These are phyloP conservation scores for Alternaria arborescens DNA, from an alignment of 2,329 filamentous ascomycete genomes.

Conservation along the genomic window DNA sequence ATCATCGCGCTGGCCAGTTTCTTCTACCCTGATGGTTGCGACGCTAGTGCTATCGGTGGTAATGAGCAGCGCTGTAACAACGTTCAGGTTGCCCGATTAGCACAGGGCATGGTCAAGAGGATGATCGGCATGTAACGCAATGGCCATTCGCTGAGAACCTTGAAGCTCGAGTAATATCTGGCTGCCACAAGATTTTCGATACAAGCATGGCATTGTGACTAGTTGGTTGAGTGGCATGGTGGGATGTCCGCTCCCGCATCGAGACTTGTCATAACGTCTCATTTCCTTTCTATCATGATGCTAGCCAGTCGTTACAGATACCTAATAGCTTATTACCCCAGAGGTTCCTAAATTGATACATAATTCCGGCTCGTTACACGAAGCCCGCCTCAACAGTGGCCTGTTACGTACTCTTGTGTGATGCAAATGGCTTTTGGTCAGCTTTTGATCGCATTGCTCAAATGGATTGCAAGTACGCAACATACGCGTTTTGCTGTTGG, in stretches of 20 bases:
- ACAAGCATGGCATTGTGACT: neutral
- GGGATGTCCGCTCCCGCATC: constrained; percentile 9
- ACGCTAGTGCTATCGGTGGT: constrained; percentile 57
- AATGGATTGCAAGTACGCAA: neutral
- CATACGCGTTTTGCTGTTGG: too few species aligned
- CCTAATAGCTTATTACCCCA: constrained; percentile 3
- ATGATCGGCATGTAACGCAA: constrained; percentile 25
- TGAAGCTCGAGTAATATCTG: constrained; percentile 5
- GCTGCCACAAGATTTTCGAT: neutral
- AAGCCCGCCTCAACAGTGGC: neutral
- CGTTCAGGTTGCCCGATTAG: constrained; percentile 14
- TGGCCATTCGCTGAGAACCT: neutral
- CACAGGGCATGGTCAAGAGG: constrained; percentile 28
- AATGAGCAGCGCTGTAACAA: constrained; percentile 34
- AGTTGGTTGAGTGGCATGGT: constrained; percentile 6
- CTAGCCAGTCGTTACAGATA: constrained; percentile 9
- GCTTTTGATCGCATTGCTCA: neutral
- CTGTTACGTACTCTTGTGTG: neutral
- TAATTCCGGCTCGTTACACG: neutral
- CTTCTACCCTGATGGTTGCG: constrained; percentile 58
- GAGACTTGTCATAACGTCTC: neutral
- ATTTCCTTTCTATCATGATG: neutral
- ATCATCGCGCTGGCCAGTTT: constrained; percentile 73
- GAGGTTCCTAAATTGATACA: constrained; percentile 9
- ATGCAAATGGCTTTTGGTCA: neutral